Conservation (phyloP, 2,329 filamentous ascomycete genomes). For the Aspergillus sp. region DNA sequence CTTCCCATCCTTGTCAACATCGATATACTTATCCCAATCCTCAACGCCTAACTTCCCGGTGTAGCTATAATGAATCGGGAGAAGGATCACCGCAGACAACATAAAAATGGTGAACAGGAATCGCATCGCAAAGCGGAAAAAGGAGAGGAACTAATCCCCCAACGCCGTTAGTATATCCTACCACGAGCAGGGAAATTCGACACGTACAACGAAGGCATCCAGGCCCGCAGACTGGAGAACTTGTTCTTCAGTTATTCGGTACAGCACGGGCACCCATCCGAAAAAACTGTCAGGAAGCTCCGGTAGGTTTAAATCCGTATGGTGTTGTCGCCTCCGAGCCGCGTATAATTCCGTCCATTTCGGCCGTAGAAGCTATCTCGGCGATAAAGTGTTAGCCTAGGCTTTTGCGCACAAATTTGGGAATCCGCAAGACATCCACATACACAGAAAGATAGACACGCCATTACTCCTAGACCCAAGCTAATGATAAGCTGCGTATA, state of each 20-base stretch:
- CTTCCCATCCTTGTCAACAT: conserved; percentile 29
- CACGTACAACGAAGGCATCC: conserved; percentile 82
- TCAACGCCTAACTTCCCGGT: conserved; percentile 44
- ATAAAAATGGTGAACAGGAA: conserved; percentile 78
- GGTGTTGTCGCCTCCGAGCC: conserved; percentile 75
- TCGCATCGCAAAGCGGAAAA: conserved; percentile 92
- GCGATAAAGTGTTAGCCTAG: conserved; percentile 13
- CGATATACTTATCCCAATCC: conserved; percentile 36
- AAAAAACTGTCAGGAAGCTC: conserved; percentile 80
- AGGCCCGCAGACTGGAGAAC: conserved; percentile 86
- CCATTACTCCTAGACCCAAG: conserved; percentile 41
- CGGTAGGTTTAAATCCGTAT: conserved; percentile 67
- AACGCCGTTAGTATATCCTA: not conserved
- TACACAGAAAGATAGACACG: conserved; percentile 50
- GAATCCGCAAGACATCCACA: conserved; percentile 12
- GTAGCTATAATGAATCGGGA: conserved; percentile 78
- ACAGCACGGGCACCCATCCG: conserved; percentile 88
- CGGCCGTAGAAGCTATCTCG: conserved; percentile 70
- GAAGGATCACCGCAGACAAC: conserved; percentile 76
- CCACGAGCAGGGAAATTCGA: not conserved
- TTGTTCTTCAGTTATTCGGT: conserved; percentile 82
- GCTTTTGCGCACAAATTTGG: not conserved
- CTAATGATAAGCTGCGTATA: conserved; percentile 47
- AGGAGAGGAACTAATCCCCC: conserved; percentile 70
- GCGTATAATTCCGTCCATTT: conserved; percentile 91